Evolutionary conservation across 2,329 filamentous ascomycete species (phyloP).

Genomic region (Lachnellula willkommii): DNA sequence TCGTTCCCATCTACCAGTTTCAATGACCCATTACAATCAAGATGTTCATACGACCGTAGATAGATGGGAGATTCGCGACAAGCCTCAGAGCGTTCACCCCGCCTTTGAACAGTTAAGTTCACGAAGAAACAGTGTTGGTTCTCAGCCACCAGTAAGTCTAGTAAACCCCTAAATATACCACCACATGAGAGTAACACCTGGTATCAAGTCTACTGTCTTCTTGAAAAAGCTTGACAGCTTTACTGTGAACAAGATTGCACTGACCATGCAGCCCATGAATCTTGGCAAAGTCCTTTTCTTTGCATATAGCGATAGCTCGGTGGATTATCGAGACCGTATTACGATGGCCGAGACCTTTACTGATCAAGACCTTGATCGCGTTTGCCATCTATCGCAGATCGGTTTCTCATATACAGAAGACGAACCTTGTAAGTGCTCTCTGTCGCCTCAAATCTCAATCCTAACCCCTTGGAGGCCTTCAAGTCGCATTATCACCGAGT

Average conservation of each 20-base stretch:
- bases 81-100: slow-evolving; percentile 61
- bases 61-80: slow-evolving; percentile 71
- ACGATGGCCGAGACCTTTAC: slow-evolving; percentile 65
- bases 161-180: no score
- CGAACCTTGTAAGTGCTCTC: slow-evolving; percentile 52
- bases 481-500: slow-evolving; percentile 57
- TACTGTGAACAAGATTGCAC: slow-evolving; percentile 61
- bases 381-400: slow-evolving; percentile 68
- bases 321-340: slow-evolving; percentile 73
- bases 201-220: slow-evolving; percentile 35
- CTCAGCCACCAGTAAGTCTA: slow-evolving; percentile 23
- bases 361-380: slow-evolving; percentile 56
- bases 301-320: slow-evolving; percentile 71
- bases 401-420: slow-evolving; percentile 69
- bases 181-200: slow-evolving; percentile 6
- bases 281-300: slow-evolving; percentile 68
- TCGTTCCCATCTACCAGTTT: slow-evolving; percentile 56
- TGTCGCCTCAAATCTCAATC: neutral
- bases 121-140: slow-evolving; percentile 50
- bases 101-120: slow-evolving; percentile 72
- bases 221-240: slow-evolving; percentile 65
- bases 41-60: slow-evolving; percentile 70
- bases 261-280: slow-evolving; percentile 63
- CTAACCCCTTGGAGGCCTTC: slow-evolving; percentile 40
- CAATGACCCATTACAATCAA: slow-evolving; percentile 53